Conservation (phyloP, 2,329 filamentous ascomycete species). For the Magnaporthiopsis rhizophila region DNA sequence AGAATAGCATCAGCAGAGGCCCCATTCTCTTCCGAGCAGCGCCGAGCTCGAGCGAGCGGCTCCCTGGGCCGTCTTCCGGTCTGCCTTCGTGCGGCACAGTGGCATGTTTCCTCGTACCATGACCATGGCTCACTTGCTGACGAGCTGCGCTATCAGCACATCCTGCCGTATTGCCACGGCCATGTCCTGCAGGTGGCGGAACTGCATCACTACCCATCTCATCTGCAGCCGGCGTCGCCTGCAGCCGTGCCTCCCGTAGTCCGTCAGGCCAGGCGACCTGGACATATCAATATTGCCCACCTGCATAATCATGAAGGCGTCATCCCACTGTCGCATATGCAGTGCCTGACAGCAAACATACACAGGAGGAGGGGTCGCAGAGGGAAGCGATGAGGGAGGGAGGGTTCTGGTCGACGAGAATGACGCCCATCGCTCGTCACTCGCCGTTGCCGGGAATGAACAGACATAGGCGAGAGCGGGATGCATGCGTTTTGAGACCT, state of each 20-base stretch:
- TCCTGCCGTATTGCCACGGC: background rate
- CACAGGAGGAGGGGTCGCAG: too few relatives aligned
- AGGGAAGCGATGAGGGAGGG: background rate
- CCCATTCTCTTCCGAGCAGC: background rate
- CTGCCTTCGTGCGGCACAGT: background rate
- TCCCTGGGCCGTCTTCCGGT: background rate
- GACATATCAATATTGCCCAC: background rate
- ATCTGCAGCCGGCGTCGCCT: background rate
- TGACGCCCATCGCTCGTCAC: too few relatives aligned
- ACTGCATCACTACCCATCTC: background rate
- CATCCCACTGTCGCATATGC: too few relatives aligned
- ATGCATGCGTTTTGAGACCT: background rate
- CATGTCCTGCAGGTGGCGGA: background rate
- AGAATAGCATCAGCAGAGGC: background rate
- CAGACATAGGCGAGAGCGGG: background rate
- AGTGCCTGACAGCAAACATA: too few relatives aligned
- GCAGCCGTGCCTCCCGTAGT: background rate
- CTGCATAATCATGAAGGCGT: too few relatives aligned
- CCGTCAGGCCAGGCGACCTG: background rate
- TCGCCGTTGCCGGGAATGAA: background rate
- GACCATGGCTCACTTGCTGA: background rate
- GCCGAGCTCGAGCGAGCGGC: background rate
- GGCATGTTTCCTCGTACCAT: background rate
- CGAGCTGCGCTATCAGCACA: background rate
- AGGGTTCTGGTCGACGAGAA: too few relatives aligned